Conservation (phyloP, 768 basidiomycete species). For the Cystofilobasidium capitatum region DNA sequence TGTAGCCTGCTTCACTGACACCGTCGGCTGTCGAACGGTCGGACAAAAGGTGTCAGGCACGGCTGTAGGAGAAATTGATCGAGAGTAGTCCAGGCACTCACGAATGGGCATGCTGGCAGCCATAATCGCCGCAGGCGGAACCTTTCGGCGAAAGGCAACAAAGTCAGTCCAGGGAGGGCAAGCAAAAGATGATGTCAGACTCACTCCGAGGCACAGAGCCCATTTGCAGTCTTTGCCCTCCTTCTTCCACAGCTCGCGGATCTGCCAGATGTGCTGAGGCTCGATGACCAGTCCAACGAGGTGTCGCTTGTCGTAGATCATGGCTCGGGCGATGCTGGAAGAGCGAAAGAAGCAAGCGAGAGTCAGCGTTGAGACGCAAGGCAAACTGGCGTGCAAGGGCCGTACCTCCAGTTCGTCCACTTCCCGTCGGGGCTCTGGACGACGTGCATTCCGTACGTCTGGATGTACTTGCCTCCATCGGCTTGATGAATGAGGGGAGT, state of each 20-base stretch:
- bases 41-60: not conserved
- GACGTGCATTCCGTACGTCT: conserved; percentile 21
- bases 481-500: conserved; percentile 13
- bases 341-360: not conserved
- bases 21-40: conserved; percentile 1
- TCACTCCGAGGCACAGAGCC: conserved; percentile 17
- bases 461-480: conserved; percentile 19
- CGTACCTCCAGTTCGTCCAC: conserved; percentile 20
- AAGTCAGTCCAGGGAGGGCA: not conserved
- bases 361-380: not conserved
- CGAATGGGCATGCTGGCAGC: conserved; percentile 16
- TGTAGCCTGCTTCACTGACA: conserved; percentile 13
- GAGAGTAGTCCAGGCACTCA: too few relatives aligned
- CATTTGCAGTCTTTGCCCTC: conserved; percentile 14
- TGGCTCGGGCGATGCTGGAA: conserved; percentile 14
- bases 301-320: conserved; percentile 23
- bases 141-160: not conserved
- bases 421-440: conserved; percentile 13
- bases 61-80: not conserved
- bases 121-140: conserved; percentile 21
- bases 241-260: conserved; percentile 21
- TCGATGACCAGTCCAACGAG: conserved; percentile 20
- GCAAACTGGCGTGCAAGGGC: not conserved
- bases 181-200: not conserved
- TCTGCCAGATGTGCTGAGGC: conserved; percentile 23